Base-by-base conservation (phyloP, 306 rosid genomes). In the Begonia loranthoides region DNA sequence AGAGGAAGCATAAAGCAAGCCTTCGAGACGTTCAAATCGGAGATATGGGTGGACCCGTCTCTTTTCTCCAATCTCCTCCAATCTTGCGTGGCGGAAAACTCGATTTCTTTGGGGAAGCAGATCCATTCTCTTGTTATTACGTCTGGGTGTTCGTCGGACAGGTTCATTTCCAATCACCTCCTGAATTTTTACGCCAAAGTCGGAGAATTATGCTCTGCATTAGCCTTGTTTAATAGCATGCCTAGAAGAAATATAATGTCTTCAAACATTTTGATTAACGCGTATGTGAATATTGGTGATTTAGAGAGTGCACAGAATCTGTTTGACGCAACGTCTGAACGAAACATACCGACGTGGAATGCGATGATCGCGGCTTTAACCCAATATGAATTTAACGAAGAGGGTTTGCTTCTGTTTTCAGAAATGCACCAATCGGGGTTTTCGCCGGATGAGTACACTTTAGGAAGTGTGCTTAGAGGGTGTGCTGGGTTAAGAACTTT, bases 271-370 rank as follows among this genome's bases (percentile, higher is more conserved):
- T 61, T 90, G 85, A 80, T 90, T 41, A 82, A 74, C 17, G 79
- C 72, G 1, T 72, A 59, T 41, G 65, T 82, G 61, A 83, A 76
- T 57, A 55, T 41, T 65, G 82, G 81, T 0, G 61, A 70, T 15
- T 52, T 70, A 57, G 86, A 64, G 24, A 72, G 73, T 50, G 94
- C 97, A 45, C 66, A 58, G 59, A 72, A 57, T 17, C 13, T 82
- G 68, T 90, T 90, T 58, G 79, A 80, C n/a, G 82, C 80, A 76
- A 90, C 82, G 97, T 66, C 86, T 1, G 80, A 74, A 17, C 72
- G 92, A 53, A 90, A 85, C 56, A 76, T 85, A 9, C 94, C 97
- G 0, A 82, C 92, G 0, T 90, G 83, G 87, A 85, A 90, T 53
- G 85, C 97, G 0, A 76, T 90, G 92, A 80, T 90, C 21, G 47